Evolutionary conservation across 768 basidiomycete genomes (phyloP), one percentile per base, ranked within the genome.

Genomic region (Hirschioporus abietinus): DNA sequence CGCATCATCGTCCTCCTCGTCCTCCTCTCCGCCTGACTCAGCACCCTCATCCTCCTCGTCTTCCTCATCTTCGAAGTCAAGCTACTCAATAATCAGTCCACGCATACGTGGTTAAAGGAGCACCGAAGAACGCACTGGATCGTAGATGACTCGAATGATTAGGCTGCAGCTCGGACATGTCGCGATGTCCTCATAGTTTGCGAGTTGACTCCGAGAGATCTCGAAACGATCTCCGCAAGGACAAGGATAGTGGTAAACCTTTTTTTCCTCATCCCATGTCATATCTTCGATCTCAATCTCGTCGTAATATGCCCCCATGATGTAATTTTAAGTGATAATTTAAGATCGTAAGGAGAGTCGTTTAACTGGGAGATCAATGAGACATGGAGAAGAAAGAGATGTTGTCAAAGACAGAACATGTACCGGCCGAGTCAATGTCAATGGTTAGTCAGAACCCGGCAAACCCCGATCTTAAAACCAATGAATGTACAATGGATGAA

Each of bases 211-310:
- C 71, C 90, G 86, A 34, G 91, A 87, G 70, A 99, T 98, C 77
- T 99, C 96, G 79, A 99, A 99, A 58, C 96, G 88, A 79, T 99
- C 96, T 9, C 96, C 96, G 73, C 96, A 99, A 0, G 96, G 96
- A 74, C 95, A 99, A 0, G 96, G 96, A 76, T 96, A 97, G 81
- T 99, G 96, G 73, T 89, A 98, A 5, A 98, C 91, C 58, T 83
- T 75, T 74, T 90, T 92, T 65, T 83, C 86, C 25, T 83, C 82
- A 75, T 96, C 95, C 93, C 93, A 97, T 18, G 80, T 84, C 89
- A 97, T 96, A 73, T 97, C 96, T 74, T 98, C 96, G 64, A 98
- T 97, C 75, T 98, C 95, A 27, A 98, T 88, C 77, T 97, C 96
- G 81, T 98, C 95, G 82, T 98, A 96, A 77, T 92, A 94, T 24